phyloP scores from a whole-genome alignment of 2,329 filamentous ascomycete species.

The Pseudogymnoascus sp. region DNA sequence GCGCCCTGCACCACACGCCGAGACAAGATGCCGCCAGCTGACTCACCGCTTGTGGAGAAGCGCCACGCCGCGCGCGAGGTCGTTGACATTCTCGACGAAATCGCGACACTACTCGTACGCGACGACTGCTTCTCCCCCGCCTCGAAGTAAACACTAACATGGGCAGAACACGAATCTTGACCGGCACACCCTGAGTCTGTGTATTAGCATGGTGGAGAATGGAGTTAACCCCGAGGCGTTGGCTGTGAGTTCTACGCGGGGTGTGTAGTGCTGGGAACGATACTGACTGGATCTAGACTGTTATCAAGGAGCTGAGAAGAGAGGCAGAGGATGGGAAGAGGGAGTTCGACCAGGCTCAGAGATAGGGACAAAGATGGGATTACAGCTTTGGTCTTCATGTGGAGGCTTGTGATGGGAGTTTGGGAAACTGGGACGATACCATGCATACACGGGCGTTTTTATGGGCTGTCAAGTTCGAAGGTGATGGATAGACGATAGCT shows the following conservation, averaged over 20 bases:
- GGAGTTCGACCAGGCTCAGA: slow-evolving; percentile 5
- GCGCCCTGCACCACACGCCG: not conserved
- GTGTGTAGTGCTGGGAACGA: not conserved
- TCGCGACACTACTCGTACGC: slow-evolving; percentile 79
- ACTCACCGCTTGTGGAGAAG: slow-evolving; percentile 52
- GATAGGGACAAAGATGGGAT: not conserved
- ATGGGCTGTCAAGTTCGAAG: not conserved
- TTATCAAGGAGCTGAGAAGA: slow-evolving; percentile 28
- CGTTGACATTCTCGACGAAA: slow-evolving; percentile 76
- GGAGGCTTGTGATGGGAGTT: not conserved
- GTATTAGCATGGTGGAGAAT: slow-evolving; percentile 94
- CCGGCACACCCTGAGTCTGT: slow-evolving; percentile 83
- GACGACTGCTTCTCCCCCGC: not conserved
- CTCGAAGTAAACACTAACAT: not conserved
- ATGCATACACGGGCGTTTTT: slow-evolving; percentile 5
- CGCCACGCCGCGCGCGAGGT: slow-evolving; percentile 73
- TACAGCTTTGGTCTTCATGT: not conserved
- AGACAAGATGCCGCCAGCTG: slow-evolving; percentile 35
- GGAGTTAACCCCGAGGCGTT: slow-evolving; percentile 93
- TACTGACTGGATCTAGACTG: slow-evolving; percentile 22
- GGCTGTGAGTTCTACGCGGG: slow-evolving; percentile 54
- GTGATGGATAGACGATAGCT: not conserved
- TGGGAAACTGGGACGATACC: slow-evolving; percentile 1
- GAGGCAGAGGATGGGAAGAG: slow-evolving; percentile 25
- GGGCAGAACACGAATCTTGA: slow-evolving; percentile 86